Conservation (phyloP, 2,329 filamentous ascomycete species). For the Metarhizium album region DNA sequence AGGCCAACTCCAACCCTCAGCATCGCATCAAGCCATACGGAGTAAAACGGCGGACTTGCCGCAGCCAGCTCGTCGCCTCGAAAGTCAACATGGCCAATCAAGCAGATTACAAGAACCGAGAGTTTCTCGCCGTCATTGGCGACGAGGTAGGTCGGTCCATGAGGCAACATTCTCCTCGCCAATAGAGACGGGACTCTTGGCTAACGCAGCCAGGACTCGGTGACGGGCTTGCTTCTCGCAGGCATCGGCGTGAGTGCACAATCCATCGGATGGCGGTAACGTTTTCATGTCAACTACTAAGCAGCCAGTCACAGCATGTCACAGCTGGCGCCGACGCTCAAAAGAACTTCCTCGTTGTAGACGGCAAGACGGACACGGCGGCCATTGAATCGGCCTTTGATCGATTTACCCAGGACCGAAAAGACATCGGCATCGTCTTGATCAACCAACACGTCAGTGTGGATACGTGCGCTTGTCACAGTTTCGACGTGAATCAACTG, state of each 20-base stretch:
- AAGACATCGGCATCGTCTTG: slow-evolving; percentile 91
- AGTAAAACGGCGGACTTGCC: background rate
- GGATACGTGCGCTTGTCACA: background rate
- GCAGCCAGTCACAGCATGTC: slow-evolving; percentile 56
- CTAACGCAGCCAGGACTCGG: slow-evolving; percentile 62
- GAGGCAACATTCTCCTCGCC: background rate
- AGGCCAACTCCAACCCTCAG: background rate
- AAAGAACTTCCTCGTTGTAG: slow-evolving; percentile 97
- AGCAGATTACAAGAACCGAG: slow-evolving; percentile 66
- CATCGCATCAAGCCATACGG: background rate
- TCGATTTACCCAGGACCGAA: slow-evolving; percentile 75
- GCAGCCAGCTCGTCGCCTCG: background rate
- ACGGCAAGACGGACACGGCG: slow-evolving; percentile 80
- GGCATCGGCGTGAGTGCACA: slow-evolving; percentile 67
- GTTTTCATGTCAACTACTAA: background rate
- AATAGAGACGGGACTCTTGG: background rate
- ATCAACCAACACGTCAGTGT: slow-evolving; percentile 89
- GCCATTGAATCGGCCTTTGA: slow-evolving; percentile 87
- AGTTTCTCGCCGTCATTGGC: slow-evolving; percentile 95
- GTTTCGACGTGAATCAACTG: background rate
- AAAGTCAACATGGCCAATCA: slow-evolving; percentile 35
- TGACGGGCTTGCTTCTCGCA: slow-evolving; percentile 88
- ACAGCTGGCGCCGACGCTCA: slow-evolving; percentile 78
- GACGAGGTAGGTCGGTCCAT: slow-evolving; percentile 59
- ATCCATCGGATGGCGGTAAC: background rate